A percentile compares a stretch with the other conserved stretches of the same genome.
phyloP scores from a whole-genome alignment of 257 asterid genomes.

The Plantago elongata region DNA sequence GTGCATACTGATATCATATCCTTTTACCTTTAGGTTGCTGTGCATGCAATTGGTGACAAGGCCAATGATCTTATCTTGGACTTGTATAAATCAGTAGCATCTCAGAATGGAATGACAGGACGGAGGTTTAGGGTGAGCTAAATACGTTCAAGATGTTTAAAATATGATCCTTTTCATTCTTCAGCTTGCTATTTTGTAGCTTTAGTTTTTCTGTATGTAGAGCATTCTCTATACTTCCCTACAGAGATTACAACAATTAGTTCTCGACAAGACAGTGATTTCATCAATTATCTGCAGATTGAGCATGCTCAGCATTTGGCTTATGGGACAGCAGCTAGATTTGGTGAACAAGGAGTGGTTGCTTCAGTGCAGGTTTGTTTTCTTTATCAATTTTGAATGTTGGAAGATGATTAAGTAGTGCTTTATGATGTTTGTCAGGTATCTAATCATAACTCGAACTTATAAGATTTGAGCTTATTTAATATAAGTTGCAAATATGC shows the following conservation, averaged over 20 bases:
- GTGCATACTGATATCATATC: slow-evolving; percentile 13
- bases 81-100: slow-evolving; percentile 64
- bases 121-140: slow-evolving; percentile 75
- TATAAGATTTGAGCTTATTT: too few relatives aligned
- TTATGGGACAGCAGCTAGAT: slow-evolving; percentile 56
- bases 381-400: slow-evolving; percentile 4
- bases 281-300: slow-evolving; percentile 44
- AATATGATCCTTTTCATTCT: slow-evolving; percentile 9
- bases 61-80: slow-evolving; percentile 82
- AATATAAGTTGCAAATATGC: background rate
- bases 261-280: too few relatives aligned
- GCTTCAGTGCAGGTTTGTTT: slow-evolving; percentile 89
- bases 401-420: slow-evolving; percentile 2
- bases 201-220: slow-evolving; percentile 1
- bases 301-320: slow-evolving; percentile 99
- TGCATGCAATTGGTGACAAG: slow-evolving; percentile 94
- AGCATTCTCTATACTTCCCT: slow-evolving; percentile 16
- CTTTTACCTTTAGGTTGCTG: slow-evolving; percentile 56
- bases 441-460: too few relatives aligned
- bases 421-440: background rate
- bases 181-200: slow-evolving; percentile 13
- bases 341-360: slow-evolving; percentile 63
- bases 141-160: slow-evolving; percentile 16
- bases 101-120: slow-evolving; percentile 63
- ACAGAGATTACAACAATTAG: slow-evolving; percentile 17